Conservation (phyloP, 192 early-diverging fungal species). For the Cetraspora pellucida region DNA sequence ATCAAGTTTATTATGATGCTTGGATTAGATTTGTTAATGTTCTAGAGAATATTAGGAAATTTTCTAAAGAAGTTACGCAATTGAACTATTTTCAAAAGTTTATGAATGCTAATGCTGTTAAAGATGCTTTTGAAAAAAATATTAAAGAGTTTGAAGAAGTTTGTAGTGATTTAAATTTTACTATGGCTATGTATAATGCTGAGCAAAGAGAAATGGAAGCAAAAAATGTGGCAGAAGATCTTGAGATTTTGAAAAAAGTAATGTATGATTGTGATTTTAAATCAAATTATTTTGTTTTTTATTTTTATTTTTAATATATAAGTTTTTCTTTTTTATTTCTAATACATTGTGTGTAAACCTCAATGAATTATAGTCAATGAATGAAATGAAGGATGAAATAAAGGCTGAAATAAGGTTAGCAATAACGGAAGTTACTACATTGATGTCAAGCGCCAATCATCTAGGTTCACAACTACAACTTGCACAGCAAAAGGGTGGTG, state of each 20-base stretch:
- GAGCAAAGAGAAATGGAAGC: not conserved
- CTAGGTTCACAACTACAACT: no score
- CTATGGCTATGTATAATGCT: not conserved
- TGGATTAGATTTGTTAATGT: not conserved
- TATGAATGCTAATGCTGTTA: slow-evolving; percentile 3
- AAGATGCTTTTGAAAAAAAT: not conserved
- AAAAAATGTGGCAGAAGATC: not conserved
- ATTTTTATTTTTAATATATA: no score
- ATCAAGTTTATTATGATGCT: slow-evolving; percentile 10
- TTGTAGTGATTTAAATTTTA: slow-evolving; percentile 5
- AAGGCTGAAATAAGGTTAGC: no score
- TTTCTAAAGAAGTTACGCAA: slow-evolving; percentile 5
- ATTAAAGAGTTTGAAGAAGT: not conserved
- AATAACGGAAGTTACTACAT: no score
- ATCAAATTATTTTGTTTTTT: not conserved
- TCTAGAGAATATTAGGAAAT: slow-evolving; percentile 12
- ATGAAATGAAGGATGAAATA: no score
- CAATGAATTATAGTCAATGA: no score
- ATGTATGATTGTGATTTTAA: not conserved
- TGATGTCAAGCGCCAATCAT: no score
- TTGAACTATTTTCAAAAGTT: slow-evolving; percentile 2
- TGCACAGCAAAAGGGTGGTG: no score
- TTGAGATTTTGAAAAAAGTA: not conserved
- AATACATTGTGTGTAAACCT: no score
- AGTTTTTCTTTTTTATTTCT: no score